Percentiles rank a stretch among this genome's conserved stretches.
phyloP scores from a whole-genome alignment of 164 flowering plant species.

The Vitis riparia region DNA sequence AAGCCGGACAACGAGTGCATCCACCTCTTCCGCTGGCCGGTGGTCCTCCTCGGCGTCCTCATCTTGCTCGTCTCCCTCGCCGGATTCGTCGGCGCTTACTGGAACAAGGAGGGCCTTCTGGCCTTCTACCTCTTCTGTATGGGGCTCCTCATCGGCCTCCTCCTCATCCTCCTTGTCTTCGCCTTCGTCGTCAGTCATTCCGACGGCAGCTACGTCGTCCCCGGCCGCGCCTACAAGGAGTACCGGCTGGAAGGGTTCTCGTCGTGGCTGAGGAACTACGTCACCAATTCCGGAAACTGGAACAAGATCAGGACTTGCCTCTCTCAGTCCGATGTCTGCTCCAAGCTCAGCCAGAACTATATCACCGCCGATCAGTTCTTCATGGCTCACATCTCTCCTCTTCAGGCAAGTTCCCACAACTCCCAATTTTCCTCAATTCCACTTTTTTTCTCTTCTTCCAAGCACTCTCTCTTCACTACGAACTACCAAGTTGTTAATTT shows the following conservation, averaged over 20 bases:
- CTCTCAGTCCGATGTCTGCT: conserved; percentile 50
- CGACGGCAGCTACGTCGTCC: conserved; percentile 54
- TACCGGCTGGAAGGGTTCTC: conserved; percentile 68
- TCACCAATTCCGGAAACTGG: conserved; percentile 54
- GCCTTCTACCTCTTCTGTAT: conserved; percentile 72
- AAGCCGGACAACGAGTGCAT: conserved; percentile 79
- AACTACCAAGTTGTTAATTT: no score
- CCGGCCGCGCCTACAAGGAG: conserved; percentile 67
- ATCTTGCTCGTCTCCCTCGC: conserved; percentile 70
- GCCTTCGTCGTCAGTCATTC: conserved; percentile 77
- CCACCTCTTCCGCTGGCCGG: conserved; percentile 77
- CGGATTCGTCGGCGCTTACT: conserved; percentile 87
- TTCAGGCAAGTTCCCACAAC: conserved; percentile 52
- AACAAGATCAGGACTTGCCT: conserved; percentile 64
- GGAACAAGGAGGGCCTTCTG: conserved; percentile 65
- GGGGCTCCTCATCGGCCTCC: conserved; percentile 64
- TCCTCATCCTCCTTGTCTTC: conserved; percentile 59
- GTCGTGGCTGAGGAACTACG: conserved; percentile 62
- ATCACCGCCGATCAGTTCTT: conserved; percentile 64
- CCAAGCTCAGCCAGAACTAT: conserved; percentile 43
- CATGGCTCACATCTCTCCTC: conserved; percentile 59
- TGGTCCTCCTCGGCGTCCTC: conserved; percentile 67
- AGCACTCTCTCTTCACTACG: no score
- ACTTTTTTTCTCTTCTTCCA: not conserved
- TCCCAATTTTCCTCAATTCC: not conserved